phyloP scores from a whole-genome alignment of 257 asterid species.

The Hygrophila difformis region DNA sequence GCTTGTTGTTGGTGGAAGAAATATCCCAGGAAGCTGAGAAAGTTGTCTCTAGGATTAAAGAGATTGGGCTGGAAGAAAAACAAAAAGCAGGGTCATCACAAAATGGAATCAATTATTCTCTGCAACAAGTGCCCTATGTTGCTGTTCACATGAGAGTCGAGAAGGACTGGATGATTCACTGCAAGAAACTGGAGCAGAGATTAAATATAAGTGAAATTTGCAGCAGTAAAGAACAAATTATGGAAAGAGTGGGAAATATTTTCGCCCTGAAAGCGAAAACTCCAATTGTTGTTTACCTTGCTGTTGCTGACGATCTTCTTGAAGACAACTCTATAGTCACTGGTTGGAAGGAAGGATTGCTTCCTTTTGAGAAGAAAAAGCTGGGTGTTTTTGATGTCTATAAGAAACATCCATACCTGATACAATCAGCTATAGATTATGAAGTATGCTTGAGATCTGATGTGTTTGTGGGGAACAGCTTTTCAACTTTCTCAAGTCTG shows the following conservation, averaged over 20 bases:
- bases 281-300: constrained; percentile 55
- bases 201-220: constrained; percentile 56
- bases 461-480: constrained; percentile 84
- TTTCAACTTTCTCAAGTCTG: constrained; percentile 91
- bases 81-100: constrained; percentile 6
- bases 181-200: constrained; percentile 77
- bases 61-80: constrained; percentile 28
- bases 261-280: constrained; percentile 41
- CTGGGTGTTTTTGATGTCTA: constrained; percentile 53
- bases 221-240: constrained; percentile 68
- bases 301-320: constrained; percentile 86
- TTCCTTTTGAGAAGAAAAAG: constrained; percentile 69
- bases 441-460: constrained; percentile 86
- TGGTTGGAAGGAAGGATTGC: constrained; percentile 74
- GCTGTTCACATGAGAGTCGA: constrained; percentile 97
- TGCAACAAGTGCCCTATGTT: constrained; percentile 35
- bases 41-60: constrained; percentile 39
- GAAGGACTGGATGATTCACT: constrained; percentile 94
- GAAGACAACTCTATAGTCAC: constrained; percentile 51
- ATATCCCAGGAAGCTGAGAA: constrained; percentile 65
- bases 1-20: constrained; percentile 66
- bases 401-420: constrained; percentile 62
- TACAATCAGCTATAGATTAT: constrained; percentile 84
- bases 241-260: constrained; percentile 57
- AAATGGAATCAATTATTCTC: not conserved